Evolutionary conservation across 1,284 basidiomycete species (phyloP), one percentile per base, ranked within the genome.

Genomic region (Phlebopus sp.): DNA sequence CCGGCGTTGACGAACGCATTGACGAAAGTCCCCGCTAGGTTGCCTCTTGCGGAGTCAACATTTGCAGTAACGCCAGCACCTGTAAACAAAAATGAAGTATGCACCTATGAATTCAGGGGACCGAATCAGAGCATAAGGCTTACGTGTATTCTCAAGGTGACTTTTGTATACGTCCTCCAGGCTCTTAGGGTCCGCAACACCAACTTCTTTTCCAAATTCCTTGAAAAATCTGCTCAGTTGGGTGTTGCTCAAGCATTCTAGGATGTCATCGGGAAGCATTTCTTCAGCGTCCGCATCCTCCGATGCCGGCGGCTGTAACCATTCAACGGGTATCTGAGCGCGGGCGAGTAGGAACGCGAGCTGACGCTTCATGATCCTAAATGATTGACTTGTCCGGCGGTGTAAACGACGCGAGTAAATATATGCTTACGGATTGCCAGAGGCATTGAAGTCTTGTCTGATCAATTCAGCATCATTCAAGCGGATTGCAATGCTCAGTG

Each of bases 1-100:
- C 97, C 97, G 34, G 95, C 96, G 61, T 99, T 99, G 50, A 98
- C 97, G 57, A 99, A 99, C 1, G 94, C 97, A 63, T 99, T 99
- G 54, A 99, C 97, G 59, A 99, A 99, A 1, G 95, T 97, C 7
- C 93, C 90, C 1, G 97, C 96, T 46, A 99, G 72, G 68, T 99
- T 99, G 47, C 87, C 94, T 52, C 92, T 81, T 13, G 96, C 96
- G 11, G 95, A 98, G 65, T 98, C 95, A 44, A 97, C 85, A 47
- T 84, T 88, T 1, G 85, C 75, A 1, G 83, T 76, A 2, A 81
- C 70, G 21, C 79, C 77, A 21, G 81, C 73, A 56, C 82, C 83
- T 86, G 21, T 38, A 4, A 31, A 30, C 47, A 27, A 48, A 42
- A 1, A n/a, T 46, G 14, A 47, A 10, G 32, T 19, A 42, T 50